Evolutionary conservation across 2,329 filamentous ascomycete species (phyloP), one percentile per base, ranked within the genome.

Genomic region (Talaromyces rugulosus): DNA sequence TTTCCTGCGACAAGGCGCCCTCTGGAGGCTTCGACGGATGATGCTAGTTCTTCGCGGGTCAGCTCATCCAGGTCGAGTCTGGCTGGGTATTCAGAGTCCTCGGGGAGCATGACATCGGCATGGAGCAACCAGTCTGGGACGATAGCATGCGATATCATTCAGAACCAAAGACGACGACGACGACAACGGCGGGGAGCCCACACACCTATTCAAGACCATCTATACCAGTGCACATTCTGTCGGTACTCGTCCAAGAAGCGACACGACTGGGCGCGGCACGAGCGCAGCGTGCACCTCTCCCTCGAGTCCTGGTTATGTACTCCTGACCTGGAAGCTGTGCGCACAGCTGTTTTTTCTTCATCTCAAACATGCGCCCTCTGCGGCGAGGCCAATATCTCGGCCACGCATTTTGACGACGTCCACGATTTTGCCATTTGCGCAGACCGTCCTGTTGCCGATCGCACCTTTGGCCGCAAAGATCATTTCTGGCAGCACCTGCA

Each of bases 391-490:
- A 40, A 77, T 6, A 80, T 81, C 0, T 73, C 74, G 0, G 66
- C 72, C 3, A 74, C 78, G 1, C 83, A 85, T 65, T 71, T 81
- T 23, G 79, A 82, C 55, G 53, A 23, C 6, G 77, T 75, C 5
- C 83, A 86, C 69, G 82, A 84, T 58, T 82, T 85, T 64, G 68
- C 73, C n/a, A 73, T 77, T 16, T 86, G 83, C 66, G 80, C 81
- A 47, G 77, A 79, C 44, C 84, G 83, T 47, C 78, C 81, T 8
- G 70, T 80, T 0, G 75, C 56, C 75, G 81, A 52, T 52, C 78
- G 85, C 8, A 85, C 83, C 0, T 86, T 86, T 68, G 82, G 80
- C 63, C 77, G 83, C 9, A 85, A 85, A 69, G 83, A 86, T 64
- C 82, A 86, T 66, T 71, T 86, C 1, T 78, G 82, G 64, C 83